Percentiles rank a stretch among this genome's conserved stretches.
Evolutionary conservation across 108 stramenopile species (phyloP).

Genomic region (Pseudonitzschia multiseries): DNA sequence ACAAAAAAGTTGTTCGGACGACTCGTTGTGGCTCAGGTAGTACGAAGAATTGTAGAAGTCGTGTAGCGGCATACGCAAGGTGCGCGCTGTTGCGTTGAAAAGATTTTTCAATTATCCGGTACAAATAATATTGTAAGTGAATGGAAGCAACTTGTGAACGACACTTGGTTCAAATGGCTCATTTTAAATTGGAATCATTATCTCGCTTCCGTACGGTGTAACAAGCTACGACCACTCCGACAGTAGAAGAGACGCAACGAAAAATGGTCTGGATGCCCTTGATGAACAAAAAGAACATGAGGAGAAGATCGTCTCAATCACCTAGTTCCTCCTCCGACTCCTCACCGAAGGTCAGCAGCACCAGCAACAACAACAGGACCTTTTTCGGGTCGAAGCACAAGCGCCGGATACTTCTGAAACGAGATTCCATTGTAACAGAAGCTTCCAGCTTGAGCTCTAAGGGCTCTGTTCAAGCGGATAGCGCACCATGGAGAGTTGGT

Average conservation of each 20-base stretch:
- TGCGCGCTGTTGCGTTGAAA: not conserved
- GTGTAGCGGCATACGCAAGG: not conserved
- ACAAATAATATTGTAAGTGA: not conserved
- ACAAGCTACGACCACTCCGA: too few species aligned
- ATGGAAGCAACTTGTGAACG: too few species aligned
- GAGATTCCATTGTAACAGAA: conserved; percentile 21
- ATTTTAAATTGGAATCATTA: too few species aligned
- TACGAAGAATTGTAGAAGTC: not conserved
- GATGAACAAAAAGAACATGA: conserved; percentile 20
- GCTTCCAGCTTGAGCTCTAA: conserved; percentile 19
- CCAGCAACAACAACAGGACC: not conserved
- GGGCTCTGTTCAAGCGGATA: conserved; percentile 9
- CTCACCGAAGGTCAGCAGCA: conserved; percentile 15
- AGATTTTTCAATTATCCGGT: not conserved
- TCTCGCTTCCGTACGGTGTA: too few species aligned
- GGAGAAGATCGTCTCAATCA: conserved; percentile 27
- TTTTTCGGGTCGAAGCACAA: conserved; percentile 30
- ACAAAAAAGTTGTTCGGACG: too few species aligned
- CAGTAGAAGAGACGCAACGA: not conserved
- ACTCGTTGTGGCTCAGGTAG: too few species aligned
- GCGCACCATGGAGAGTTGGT: conserved; percentile 37
- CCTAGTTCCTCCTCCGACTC: conserved; percentile 23
- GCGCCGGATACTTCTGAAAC: conserved; percentile 23
- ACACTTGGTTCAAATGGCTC: too few species aligned
- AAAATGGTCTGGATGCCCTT: conserved; percentile 34